A percentile compares a stretch with the other conserved stretches of the same genome.
These are phyloP conservation scores for Xylaria nigripes DNA, from an alignment of 495 filamentous ascomycete species.

Conservation along the genomic window DNA sequence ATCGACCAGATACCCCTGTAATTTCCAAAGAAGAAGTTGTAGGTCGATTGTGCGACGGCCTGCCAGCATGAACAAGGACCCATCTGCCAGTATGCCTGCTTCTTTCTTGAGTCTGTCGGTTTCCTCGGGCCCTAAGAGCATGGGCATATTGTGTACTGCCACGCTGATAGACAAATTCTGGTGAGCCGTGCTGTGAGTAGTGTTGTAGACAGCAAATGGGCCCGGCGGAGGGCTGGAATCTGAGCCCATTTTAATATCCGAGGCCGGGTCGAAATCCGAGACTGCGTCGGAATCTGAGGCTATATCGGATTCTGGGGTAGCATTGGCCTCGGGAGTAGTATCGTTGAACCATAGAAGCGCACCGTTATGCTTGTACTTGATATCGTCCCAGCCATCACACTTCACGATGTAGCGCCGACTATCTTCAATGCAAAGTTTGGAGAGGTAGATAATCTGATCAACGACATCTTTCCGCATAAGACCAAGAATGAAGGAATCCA, in stretches of 20 bases:
- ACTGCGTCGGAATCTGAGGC: no score
- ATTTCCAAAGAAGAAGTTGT: conserved; percentile 57
- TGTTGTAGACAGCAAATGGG: conserved; percentile 24
- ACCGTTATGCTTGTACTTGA: conserved; percentile 25
- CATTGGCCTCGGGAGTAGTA: conserved; percentile 3
- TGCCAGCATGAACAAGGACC: conserved; percentile 34
- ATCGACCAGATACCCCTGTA: conserved; percentile 51
- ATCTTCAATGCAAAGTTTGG: conserved; percentile 15
- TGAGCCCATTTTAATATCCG: no score
- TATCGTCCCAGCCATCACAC: conserved; percentile 29
- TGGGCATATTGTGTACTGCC: conserved; percentile 35
- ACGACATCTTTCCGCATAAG: conserved; percentile 43
- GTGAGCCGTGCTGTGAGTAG: conserved; percentile 12
- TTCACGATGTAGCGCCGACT: conserved; percentile 28
- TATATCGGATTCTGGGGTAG: not conserved
- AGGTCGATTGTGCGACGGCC: conserved; percentile 40
- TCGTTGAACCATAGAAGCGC: conserved; percentile 32
- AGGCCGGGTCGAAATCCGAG: not conserved
- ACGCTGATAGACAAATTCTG: conserved; percentile 19
- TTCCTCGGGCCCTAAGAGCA: conserved; percentile 33
- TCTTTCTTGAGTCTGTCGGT: conserved; percentile 22
- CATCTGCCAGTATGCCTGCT: conserved; percentile 23
- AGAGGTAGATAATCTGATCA: conserved; percentile 30
- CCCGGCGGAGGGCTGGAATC: conserved; percentile 13
- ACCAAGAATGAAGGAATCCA: conserved; percentile 52